These are phyloP conservation scores for Apium graveolens DNA, from an alignment of 129 eudicot genomes.

Conservation along the genomic window DNA sequence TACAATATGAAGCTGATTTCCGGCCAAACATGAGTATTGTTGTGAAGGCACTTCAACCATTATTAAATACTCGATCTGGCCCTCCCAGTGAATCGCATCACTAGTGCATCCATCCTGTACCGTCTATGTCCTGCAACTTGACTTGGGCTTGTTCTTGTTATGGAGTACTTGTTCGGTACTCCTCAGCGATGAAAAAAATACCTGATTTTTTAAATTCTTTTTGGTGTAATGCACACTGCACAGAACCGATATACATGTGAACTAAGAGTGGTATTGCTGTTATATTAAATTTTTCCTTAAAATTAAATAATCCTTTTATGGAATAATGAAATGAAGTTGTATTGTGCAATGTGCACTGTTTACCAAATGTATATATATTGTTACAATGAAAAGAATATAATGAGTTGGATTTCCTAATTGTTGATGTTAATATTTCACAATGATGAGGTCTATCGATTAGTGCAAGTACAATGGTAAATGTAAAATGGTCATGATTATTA, in stretches of 20 bases:
- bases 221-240: not conserved
- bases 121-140: not conserved
- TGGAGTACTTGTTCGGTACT: constrained; percentile 2
- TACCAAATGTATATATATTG: not conserved
- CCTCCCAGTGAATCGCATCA: constrained; percentile 44
- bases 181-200: not conserved
- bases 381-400: not conserved
- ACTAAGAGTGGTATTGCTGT: not conserved
- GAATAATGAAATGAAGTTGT: not conserved
- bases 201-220: constrained; percentile 2
- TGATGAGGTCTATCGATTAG: too few relatives aligned
- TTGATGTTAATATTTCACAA: too few relatives aligned
- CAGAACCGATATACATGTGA: constrained; percentile 3
- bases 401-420: not conserved
- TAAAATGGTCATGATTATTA: too few relatives aligned
- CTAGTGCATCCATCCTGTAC: not conserved
- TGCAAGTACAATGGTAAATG: too few relatives aligned
- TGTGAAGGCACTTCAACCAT: constrained; percentile 73
- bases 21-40: constrained; percentile 93
- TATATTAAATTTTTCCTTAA: not conserved
- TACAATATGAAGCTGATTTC: constrained; percentile 87
- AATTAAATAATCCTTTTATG: not conserved
- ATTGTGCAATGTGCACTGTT: not conserved
- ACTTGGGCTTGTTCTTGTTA: constrained; percentile 3
- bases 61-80: constrained; percentile 56